These are phyloP conservation scores for Eugenia klotzschiana DNA, from an alignment of 441 rosid genomes.

Conservation along the genomic window DNA sequence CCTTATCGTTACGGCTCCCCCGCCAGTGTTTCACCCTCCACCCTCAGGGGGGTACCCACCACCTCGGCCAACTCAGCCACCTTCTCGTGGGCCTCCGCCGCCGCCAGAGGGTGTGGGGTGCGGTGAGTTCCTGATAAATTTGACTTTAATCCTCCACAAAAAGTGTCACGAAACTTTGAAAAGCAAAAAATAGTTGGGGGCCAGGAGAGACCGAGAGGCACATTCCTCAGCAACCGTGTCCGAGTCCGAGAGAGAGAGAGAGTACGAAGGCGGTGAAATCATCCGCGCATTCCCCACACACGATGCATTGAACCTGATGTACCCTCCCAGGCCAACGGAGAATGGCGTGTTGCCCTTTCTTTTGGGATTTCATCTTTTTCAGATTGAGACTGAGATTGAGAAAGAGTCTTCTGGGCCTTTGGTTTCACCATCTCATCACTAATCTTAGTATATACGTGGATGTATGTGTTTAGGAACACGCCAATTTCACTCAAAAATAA, in stretches of 20 bases:
- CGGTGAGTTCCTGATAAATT: not conserved
- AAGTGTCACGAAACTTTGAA: not conserved
- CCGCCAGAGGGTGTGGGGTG: not conserved
- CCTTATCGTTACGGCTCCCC: not conserved
- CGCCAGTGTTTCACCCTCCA: not conserved
- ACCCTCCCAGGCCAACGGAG: not conserved
- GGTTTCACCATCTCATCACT: no score
- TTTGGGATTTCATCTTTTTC: not conserved
- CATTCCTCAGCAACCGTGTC: not conserved
- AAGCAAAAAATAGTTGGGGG: not conserved
- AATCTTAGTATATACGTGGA: no score
- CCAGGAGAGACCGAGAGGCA: not conserved
- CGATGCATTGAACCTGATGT: not conserved
- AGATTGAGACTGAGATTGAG: no score
- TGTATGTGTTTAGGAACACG: no score
- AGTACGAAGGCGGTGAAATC: not conserved
- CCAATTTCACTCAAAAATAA: no score
- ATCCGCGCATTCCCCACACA: not conserved
- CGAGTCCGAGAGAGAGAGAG: not conserved
- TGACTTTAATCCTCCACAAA: not conserved
- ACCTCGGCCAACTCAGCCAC: not conserved
- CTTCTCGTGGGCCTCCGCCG: not conserved
- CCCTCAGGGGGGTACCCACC: not conserved
- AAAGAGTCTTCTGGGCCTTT: no score
- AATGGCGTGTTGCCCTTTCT: not conserved